Conservation (phyloP, 2,329 filamentous ascomycete genomes). For the Paraphoma sp. region DNA sequence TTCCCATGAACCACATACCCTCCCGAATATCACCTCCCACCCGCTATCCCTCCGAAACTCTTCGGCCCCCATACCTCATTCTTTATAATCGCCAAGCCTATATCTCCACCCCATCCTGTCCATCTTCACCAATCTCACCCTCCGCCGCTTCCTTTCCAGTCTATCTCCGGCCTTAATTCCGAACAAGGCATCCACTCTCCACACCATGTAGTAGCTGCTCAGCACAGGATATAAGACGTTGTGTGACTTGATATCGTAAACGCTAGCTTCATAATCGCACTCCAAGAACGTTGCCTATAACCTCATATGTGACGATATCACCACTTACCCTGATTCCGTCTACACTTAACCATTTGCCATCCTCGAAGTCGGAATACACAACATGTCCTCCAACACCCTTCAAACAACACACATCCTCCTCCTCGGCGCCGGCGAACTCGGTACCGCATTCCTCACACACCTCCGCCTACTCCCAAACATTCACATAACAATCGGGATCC, state of each 20-base stretch:
- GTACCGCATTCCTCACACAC: conserved; percentile 60
- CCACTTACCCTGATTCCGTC: too few species aligned
- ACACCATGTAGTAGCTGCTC: too few species aligned
- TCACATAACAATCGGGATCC: conserved; percentile 62
- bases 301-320: too few species aligned
- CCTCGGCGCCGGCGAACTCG: conserved; percentile 72
- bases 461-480: conserved; percentile 57
- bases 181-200: too few species aligned
- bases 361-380: not conserved
- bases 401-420: conserved; percentile 57
- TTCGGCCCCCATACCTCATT: not conserved
- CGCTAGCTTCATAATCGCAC: too few species aligned
- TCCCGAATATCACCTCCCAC: not conserved
- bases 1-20: too few species aligned
- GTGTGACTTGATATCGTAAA: too few species aligned
- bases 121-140: not conserved
- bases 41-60: too few species aligned
- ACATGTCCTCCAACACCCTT: not conserved
- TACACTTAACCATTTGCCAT: not conserved
- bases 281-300: too few species aligned
- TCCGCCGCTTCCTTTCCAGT: not conserved
- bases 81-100: not conserved
- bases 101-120: not conserved
- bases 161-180: too few species aligned
- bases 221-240: too few species aligned